Percentiles rank a stretch among this genome's conserved stretches.
Evolutionary conservation across 805 yeast genomes (phyloP).

Genomic region (Candida rishiriensis): DNA sequence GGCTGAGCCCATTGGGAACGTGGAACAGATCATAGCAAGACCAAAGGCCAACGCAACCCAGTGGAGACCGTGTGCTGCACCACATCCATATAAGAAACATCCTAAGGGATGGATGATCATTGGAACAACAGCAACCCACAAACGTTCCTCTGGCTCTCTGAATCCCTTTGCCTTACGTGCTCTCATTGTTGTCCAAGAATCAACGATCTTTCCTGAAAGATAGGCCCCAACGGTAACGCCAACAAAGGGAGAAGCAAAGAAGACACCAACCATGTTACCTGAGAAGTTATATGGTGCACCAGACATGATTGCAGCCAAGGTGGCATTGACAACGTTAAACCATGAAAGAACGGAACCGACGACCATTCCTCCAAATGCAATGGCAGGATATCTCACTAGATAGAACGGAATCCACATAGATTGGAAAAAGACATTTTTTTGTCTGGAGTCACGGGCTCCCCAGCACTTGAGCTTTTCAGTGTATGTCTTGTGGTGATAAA

Average conservation of each 20-base stretch:
- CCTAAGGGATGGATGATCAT: conserved; percentile 51
- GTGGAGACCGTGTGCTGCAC: conserved; percentile 48
- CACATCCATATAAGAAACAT: conserved; percentile 59
- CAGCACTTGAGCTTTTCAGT: conserved; percentile 29
- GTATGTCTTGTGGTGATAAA: conserved; percentile 23
- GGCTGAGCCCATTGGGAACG: conserved; percentile 49
- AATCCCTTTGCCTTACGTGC: conserved; percentile 49
- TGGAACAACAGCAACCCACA: conserved; percentile 46
- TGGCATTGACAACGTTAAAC: conserved; percentile 46
- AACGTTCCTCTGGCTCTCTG: conserved; percentile 53
- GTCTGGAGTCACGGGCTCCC: conserved; percentile 33
- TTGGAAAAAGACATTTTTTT: conserved; percentile 32
- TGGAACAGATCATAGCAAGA: conserved; percentile 53
- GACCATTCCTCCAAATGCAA: conserved; percentile 55
- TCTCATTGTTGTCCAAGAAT: conserved; percentile 42
- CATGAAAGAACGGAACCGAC: conserved; percentile 47
- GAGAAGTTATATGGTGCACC: conserved; percentile 50
- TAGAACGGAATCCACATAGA: conserved; percentile 30
- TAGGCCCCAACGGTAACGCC: conserved; percentile 41
- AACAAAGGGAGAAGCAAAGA: conserved; percentile 49
- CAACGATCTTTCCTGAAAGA: conserved; percentile 46
- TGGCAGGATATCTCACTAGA: conserved; percentile 46
- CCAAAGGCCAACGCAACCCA: conserved; percentile 57
- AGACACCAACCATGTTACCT: conserved; percentile 43
- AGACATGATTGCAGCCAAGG: conserved; percentile 39